Base-by-base conservation (phyloP, 495 filamentous ascomycete species). In the Tuber calosporum region DNA sequence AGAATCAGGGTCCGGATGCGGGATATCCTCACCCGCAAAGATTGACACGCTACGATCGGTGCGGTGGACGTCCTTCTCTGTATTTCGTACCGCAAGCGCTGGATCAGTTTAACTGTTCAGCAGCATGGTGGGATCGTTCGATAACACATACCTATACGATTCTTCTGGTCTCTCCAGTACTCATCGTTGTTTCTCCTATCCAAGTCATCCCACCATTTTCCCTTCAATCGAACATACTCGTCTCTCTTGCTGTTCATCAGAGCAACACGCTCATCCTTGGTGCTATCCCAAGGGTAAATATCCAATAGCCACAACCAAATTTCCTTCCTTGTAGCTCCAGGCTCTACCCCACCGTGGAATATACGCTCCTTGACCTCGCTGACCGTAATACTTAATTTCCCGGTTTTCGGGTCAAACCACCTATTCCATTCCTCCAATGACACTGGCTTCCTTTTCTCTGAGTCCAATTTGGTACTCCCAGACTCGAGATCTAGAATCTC, bases 41-140 rank as follows among this genome's bases (percentile, higher is more conserved):
- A 99, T 90, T 11, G 93, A 92, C 69, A 97, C 91, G 42, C 88
- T 91, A 68, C 95, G 91, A 82, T 99, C 95, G 72, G 95, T 99
- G 76, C 95, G 90, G 83, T 99, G 95, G 48, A 98, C 96, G 81
- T 98, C 95, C 81, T 99, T 99, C 79, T 99, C 95, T 97, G 84
- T 79, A 80, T 81, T 78, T 67, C 74, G 81, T 36, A 86, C 82
- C 71, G 84, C 84, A 82, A 81, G 84, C 79, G 81, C 84, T 84
- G 83, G 82, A 78, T 78, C 74, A 73, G 71, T 83, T 74, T 79
- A 79, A 79, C 74, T 17, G 69, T 73, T 20, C 37, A 43, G 9
- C 43, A 66, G 45, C 68, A 71, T 62, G 68, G 69, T 71, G 70
- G 58, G 38, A 71, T 36, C 4, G 19, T 37, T 22, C 3, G 30